Base-by-base conservation (phyloP, 345 rosid species). In the Xanthoceras sorbifolium region DNA sequence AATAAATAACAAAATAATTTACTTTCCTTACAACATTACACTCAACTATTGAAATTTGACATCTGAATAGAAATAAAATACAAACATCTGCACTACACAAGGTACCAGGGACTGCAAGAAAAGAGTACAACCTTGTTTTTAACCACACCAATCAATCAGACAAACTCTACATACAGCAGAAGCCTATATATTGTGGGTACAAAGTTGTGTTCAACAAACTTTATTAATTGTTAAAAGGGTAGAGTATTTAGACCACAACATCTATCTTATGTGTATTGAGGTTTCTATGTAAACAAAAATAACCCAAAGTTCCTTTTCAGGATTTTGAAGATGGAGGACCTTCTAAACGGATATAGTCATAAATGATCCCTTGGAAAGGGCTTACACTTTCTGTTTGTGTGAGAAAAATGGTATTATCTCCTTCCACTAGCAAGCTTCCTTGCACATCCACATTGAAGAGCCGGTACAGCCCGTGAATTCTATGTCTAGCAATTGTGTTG, bases 291-390 rank as follows among this genome's bases (percentile, higher is more conserved):
- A 25, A 48, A 15, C 55, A 48, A 48, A 14, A 48, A 48, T 3
- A 3, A 17, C 5, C 20, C 42, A 20, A 64, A 64, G 46, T 31
- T 71, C 44, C 5, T 29, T 22, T 18, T 63, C n/a, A 59, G 6
- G 38, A 61, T 40, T 18, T 36, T 57, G 29, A 55, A 17, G 38
- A 22, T 3, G 68, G 25, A 34, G 90, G 90, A 4, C 79, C 90
- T 82, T 89, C 92, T 5, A 91, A 64, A n/a, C 92, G 87, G 50
- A 91, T 86, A 65, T 89, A 86, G 75, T 90, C 92, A 70, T 90
- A 90, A 90, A 90, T 86, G 46, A 90, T 28, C 2, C 91, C 94
- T 22, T 85, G 86, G 3, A 89, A 64, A 72, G 91, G 83, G 38
- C 74, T 38, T 22, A 78, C 60, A 65, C 75, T 50, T 80, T 81